Base-by-base conservation (phyloP, 2,329 filamentous ascomycete species). In the Microdochium nivale region DNA sequence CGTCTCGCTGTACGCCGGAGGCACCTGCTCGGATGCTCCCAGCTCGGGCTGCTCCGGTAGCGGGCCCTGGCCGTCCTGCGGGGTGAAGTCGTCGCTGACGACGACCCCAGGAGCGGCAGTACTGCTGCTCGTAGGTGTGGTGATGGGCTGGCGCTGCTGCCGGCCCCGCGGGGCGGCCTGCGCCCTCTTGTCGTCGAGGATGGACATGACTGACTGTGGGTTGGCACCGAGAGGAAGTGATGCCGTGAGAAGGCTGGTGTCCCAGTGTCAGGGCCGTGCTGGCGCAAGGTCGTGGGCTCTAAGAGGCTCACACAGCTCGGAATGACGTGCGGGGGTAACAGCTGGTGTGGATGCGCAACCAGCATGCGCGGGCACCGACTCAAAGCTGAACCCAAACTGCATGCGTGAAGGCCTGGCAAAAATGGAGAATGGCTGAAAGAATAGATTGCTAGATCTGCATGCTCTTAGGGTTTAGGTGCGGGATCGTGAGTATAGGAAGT, bases 1-100 rank as follows among this genome's bases (percentile, higher is more conserved):
- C 14, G 71, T 66, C 21, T 80, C 77, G 57, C 81, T 82, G 59
- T 86, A 86, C 1, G 80, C 76, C 2, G 80, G 81, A 23, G 77
- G 78, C 7, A 70, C 70, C 19, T 75, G 72, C 1, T 67, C 60
- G 27, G 65, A 63, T 43, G 67, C 61, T 13, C 67, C 71, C 27
- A 77, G 64, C 27, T 70, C 68, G 2, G 74, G 70, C 25, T 69
- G 55, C 44, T 69, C 56, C 21, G 62, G 59, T 30, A 64, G 56
- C 33, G 60, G 56, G 25, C 56, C 54, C n/a, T 50, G 47, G 30
- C 50, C 60, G 55, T 71, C 40, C 40, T 44, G 40, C 21, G 40
- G 40, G n/a, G 40, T 44, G 40, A 44, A 72, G 56, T 67, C 68
- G 52, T 74, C 70, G 16, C 67, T 65, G 9, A 70, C 57, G 24